Evolutionary conservation across 495 filamentous ascomycete species (phyloP), one percentile per base, ranked within the genome.

Genomic region (Penicillium macrosclerotiorum): DNA sequence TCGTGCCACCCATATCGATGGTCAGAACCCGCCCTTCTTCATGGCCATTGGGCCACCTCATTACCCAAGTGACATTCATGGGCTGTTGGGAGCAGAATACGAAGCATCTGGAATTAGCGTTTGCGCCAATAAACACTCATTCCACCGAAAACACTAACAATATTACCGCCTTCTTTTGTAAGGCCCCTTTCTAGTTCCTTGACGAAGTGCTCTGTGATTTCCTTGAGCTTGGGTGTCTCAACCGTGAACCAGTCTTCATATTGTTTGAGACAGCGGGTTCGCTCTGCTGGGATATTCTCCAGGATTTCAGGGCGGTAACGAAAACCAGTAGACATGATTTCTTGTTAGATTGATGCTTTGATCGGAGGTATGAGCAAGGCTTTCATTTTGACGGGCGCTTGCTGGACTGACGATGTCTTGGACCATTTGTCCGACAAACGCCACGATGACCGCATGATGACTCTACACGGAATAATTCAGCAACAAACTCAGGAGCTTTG

Each of bases 61-160:
- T 93, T 49, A 90, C 88, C 92, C 92, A 97, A 32, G 91, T 95
- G 25, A 90, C 81, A 69, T 95, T 94, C 92, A 97, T 97, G 43
- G 92, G 92, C 89, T 94, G 24, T 40, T 17, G 20, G 16, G 24
- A 12, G 27, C n/a, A n/a, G 14, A 4, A 36, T 12, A 39, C 49
- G 49, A 50, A 59, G 31, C 34, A 37, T 22, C 59, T 55, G 18
- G 22, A 33, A 27, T 34, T 18, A 24, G 17, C 12, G 27, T 26
- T 9, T 43, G 25, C 26, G n/a, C n/a, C n/a, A n/a, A n/a, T n/a
- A n/a, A n/a, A n/a, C 17, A 29, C 13, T 16, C 37, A 26, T 35
- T 5, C 29, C n/a, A 7, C 9, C 5, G 22, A 40, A 18, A 18
- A 27, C 42, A 78, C 88, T 70, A 64, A 95, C 89, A 59, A 97